phyloP scores from a whole-genome alignment of 306 rosid species.

The Trifolium dubium region DNA sequence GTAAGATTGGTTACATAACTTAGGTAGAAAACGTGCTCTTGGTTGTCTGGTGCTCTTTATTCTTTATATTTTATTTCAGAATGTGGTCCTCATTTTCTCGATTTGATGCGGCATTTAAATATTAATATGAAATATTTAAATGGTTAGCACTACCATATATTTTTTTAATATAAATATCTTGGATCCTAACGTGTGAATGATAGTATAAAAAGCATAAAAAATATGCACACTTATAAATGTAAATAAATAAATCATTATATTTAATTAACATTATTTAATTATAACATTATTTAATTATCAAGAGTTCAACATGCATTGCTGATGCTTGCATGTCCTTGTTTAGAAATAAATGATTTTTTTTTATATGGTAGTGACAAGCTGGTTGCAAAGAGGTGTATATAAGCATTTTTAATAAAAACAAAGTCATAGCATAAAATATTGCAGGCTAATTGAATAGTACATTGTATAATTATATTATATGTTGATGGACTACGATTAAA shows the following conservation, averaged over 20 bases:
- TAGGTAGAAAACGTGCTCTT: slow-evolving; percentile 45
- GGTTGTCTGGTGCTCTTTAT: slow-evolving; percentile 43
- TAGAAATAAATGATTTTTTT: slow-evolving; percentile 38
- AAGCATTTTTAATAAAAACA: slow-evolving; percentile 32
- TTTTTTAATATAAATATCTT: slow-evolving; percentile 31
- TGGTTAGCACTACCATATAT: slow-evolving; percentile 14
- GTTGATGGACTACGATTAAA: slow-evolving; percentile 39
- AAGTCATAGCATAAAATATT: slow-evolving; percentile 42
- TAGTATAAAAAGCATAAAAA: slow-evolving; percentile 35
- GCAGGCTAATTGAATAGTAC: slow-evolving; percentile 13
- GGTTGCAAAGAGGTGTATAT: slow-evolving; percentile 40
- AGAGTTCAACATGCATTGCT: slow-evolving; percentile 52
- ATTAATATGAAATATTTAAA: slow-evolving; percentile 41
- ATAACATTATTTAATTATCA: neutral
- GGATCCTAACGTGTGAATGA: slow-evolving; percentile 36
- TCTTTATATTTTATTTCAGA: slow-evolving; percentile 34
- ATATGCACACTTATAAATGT: neutral
- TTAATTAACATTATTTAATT: slow-evolving; percentile 5
- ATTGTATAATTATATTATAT: neutral
- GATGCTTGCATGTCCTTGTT: slow-evolving; percentile 43
- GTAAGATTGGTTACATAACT: slow-evolving; percentile 27
- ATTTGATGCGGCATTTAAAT: slow-evolving; percentile 12
- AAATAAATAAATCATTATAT: neutral
- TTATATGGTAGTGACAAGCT: slow-evolving; percentile 43
- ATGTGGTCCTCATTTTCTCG: slow-evolving; percentile 43